Evolutionary conservation across 805 yeast genomes (phyloP).

Genomic region (Cyberlindnera amylophila): DNA sequence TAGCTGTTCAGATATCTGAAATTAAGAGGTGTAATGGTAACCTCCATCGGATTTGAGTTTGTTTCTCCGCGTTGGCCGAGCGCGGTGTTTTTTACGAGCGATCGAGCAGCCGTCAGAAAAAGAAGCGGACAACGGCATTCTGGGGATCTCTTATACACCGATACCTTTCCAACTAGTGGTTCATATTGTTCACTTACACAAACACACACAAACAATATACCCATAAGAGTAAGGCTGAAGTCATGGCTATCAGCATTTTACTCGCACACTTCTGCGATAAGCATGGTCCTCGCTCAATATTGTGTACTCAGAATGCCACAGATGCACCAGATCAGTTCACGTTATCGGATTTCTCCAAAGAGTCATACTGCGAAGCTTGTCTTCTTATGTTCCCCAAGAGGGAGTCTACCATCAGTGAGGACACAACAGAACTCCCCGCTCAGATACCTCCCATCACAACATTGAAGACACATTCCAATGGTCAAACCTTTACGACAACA

Average conservation of each 20-base stretch:
- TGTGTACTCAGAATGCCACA: conserved; percentile 51
- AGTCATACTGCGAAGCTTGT: conserved; percentile 59
- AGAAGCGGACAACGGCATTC: too few relatives aligned
- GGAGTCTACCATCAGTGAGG: conserved; percentile 5
- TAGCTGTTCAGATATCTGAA: too few relatives aligned
- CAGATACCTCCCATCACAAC: conserved; percentile 33
- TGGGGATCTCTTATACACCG: too few relatives aligned
- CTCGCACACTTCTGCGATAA: conserved; percentile 75
- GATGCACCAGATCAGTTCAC: conserved; percentile 22
- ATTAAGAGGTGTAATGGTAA: too few relatives aligned
- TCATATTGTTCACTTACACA: too few relatives aligned
- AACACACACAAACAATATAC: not conserved
- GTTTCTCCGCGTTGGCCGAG: too few relatives aligned
- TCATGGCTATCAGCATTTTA: conserved; percentile 45
- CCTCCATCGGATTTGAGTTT: too few relatives aligned
- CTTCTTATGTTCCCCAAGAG: conserved; percentile 46
- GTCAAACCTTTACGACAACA: conserved; percentile 43
- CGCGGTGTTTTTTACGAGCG: too few relatives aligned
- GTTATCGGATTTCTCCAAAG: conserved; percentile 40
- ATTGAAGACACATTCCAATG: conserved; percentile 26
- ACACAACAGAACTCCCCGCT: not conserved
- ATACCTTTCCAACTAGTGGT: too few relatives aligned
- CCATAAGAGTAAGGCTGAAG: not conserved
- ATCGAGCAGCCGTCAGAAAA: too few relatives aligned
- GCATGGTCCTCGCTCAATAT: conserved; percentile 66